Conservation (phyloP, 2,329 filamentous ascomycete species). For the Pseudogymnoascus sp. region DNA sequence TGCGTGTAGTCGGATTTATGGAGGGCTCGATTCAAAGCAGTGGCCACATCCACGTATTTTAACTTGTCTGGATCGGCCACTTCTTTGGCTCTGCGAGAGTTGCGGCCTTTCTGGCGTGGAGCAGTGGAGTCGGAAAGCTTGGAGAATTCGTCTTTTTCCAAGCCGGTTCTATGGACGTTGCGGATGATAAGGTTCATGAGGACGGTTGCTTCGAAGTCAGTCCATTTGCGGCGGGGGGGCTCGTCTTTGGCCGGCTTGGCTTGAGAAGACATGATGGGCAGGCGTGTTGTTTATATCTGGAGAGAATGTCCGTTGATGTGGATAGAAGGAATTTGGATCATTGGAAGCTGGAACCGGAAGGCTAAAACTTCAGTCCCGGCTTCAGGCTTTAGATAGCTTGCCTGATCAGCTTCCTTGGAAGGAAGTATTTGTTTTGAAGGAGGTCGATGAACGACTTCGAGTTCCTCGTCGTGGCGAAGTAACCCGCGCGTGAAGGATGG, state of each 20-base stretch:
- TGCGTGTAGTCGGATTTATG: background rate
- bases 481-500: background rate
- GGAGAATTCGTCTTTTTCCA: slow-evolving; percentile 1
- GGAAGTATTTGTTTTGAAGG: background rate
- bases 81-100: background rate
- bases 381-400: background rate
- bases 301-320: background rate
- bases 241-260: background rate
- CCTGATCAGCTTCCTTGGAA: background rate
- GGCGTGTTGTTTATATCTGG: background rate
- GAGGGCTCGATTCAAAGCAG: background rate
- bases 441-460: background rate
- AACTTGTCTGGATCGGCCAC: background rate
- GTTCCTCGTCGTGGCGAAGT: background rate
- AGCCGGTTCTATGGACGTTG: background rate
- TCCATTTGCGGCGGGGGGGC: background rate
- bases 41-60: background rate
- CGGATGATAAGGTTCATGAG: background rate
- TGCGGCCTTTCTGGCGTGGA: background rate
- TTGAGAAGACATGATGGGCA: background rate
- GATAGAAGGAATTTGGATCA: background rate
- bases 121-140: background rate
- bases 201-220: background rate
- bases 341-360: background rate
- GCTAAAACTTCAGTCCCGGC: background rate